Evolutionary conservation across 345 rosid genomes (phyloP).

Genomic region (Isatis tinctoria): DNA sequence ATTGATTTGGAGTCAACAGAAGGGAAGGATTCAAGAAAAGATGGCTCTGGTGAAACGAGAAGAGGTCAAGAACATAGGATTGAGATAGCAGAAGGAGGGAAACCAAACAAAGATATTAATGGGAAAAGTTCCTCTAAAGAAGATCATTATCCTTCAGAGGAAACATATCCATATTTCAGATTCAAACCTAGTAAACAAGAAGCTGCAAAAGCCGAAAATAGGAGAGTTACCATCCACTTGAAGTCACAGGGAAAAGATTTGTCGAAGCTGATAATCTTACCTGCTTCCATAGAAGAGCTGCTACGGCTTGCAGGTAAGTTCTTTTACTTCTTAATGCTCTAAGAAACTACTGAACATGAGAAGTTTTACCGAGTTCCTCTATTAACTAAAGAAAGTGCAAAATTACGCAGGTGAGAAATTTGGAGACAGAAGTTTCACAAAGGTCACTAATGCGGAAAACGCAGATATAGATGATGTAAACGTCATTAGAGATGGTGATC

Average conservation of each 20-base stretch:
- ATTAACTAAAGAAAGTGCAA: not conserved
- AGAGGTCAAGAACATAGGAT: conserved; percentile 48
- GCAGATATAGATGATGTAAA: conserved; percentile 78
- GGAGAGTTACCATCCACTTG: conserved; percentile 79
- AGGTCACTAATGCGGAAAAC: conserved; percentile 58
- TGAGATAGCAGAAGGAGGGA: conserved; percentile 44
- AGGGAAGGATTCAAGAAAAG: not conserved
- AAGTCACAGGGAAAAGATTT: conserved; percentile 32
- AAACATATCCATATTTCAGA: conserved; percentile 21
- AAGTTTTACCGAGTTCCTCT: not conserved
- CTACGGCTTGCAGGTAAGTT: conserved; percentile 78
- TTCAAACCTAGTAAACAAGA: conserved; percentile 13
- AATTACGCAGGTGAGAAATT: conserved; percentile 66
- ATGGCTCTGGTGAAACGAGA: conserved; percentile 31
- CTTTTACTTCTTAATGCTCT: not conserved
- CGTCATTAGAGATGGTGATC: conserved; percentile 94
- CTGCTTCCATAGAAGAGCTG: conserved; percentile 70
- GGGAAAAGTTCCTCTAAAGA: conserved; percentile 27
- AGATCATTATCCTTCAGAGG: conserved; percentile 23
- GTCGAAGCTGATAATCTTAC: conserved; percentile 69
- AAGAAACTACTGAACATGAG: not conserved
- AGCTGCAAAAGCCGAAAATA: conserved; percentile 27
- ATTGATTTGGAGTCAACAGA: not conserved
- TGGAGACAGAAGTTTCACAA: conserved; percentile 46
- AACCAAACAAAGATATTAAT: conserved; percentile 8